Conservation (phyloP, 805 yeast genomes). For the Starmerella gropengiesseri region DNA sequence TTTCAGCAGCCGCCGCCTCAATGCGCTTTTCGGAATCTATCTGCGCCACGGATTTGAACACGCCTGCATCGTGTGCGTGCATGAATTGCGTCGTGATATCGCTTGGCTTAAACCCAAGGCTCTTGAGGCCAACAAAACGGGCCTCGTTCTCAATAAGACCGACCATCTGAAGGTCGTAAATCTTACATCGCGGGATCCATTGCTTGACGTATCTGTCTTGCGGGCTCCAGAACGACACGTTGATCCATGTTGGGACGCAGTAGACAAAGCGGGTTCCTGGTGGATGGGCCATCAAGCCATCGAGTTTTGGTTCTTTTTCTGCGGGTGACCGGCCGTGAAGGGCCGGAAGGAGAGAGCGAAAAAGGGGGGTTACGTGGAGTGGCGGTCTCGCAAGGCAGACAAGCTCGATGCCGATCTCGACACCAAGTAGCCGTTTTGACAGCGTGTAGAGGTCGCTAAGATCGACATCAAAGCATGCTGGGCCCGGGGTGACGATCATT, state of each 20-base stretch:
- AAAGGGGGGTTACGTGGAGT: constrained; percentile 79
- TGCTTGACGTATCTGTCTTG: constrained; percentile 33
- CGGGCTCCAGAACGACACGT: constrained; percentile 80
- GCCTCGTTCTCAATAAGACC: constrained; percentile 90
- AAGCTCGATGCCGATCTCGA: constrained; percentile 81
- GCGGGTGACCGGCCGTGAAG: constrained; percentile 31
- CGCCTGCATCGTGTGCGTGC: constrained; percentile 50
- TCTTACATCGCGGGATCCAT: constrained; percentile 92
- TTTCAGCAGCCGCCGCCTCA: constrained; percentile 23
- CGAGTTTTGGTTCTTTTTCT: constrained; percentile 40
- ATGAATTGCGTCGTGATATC: constrained; percentile 31
- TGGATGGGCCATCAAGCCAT: neutral
- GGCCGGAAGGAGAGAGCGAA: constrained; percentile 71
- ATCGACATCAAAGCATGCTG: constrained; percentile 88
- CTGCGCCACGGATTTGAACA: constrained; percentile 33
- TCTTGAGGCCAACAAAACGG: constrained; percentile 54
- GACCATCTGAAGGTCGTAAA: constrained; percentile 96
- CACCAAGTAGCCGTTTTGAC: constrained; percentile 58
- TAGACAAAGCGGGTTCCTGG: constrained; percentile 16
- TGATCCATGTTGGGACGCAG: constrained; percentile 83
- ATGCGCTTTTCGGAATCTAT: constrained; percentile 21
- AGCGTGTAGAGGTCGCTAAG: constrained; percentile 64
- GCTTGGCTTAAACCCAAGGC: constrained; percentile 34
- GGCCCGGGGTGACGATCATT: constrained; percentile 78
- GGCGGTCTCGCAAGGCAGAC: constrained; percentile 87